These are phyloP conservation scores for Fraxinus cuspidata DNA, from an alignment of 257 asterid species.

Conservation along the genomic window DNA sequence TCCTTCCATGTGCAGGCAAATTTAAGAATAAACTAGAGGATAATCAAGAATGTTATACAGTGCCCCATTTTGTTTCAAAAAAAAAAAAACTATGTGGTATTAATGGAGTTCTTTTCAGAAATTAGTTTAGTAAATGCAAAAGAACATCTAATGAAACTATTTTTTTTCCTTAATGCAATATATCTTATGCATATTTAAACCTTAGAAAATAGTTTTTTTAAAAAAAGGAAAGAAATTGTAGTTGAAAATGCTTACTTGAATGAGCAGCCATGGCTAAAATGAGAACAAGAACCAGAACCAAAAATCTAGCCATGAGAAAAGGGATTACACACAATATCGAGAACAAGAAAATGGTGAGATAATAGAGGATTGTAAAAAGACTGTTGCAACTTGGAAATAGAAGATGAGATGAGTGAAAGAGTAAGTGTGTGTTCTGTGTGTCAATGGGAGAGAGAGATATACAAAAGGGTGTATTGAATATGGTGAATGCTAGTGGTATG, in stretches of 20 bases:
- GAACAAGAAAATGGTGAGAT: neutral
- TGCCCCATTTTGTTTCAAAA: neutral
- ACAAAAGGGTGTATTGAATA: neutral
- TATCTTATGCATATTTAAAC: neutral
- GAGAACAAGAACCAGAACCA: constrained; percentile 43
- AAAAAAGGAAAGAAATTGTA: neutral
- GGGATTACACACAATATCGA: neutral
- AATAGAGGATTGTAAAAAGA: neutral
- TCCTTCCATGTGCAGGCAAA: too few relatives aligned
- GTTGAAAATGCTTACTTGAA: constrained; percentile 54
- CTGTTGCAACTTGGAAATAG: neutral
- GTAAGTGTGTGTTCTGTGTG: neutral
- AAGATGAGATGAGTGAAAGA: neutral
- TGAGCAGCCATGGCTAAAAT: constrained; percentile 66
- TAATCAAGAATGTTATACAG: neutral
- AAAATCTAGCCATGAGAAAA: constrained; percentile 23
- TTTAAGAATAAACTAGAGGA: neutral
- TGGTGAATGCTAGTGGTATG: neutral
- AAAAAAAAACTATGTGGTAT: neutral
- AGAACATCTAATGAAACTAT: neutral
- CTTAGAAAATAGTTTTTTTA: neutral
- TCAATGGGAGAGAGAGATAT: neutral
- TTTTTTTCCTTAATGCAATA: neutral
- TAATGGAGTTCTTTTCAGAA: neutral
- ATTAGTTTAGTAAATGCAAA: neutral